phyloP scores from a whole-genome alignment of 257 asterid genomes.

The Penstemon eatonii region DNA sequence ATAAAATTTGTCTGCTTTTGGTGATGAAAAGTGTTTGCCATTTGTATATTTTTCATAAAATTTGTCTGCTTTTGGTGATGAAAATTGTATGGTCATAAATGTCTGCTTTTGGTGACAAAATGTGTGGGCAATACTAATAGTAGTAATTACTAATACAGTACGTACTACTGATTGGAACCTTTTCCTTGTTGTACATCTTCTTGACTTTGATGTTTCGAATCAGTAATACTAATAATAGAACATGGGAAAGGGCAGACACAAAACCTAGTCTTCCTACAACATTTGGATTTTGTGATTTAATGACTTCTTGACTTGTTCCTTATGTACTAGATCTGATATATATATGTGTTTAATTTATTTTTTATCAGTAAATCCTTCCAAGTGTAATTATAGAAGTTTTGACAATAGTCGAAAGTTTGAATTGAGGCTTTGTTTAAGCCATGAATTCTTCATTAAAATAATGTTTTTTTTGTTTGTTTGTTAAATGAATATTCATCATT shows the following conservation, averaged over 20 bases:
- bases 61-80: neutral
- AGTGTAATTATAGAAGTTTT: no score
- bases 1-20: slow-evolving; percentile 13
- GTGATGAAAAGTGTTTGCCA: neutral
- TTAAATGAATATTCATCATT: no score
- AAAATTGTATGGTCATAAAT: neutral
- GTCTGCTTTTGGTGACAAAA: slow-evolving; percentile 14
- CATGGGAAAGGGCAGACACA: slow-evolving; percentile 18
- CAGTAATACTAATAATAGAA: neutral
- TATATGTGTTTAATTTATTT: no score
- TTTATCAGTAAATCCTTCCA: no score
- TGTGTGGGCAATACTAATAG: slow-evolving; percentile 4
- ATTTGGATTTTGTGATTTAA: no score
- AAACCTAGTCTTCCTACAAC: neutral
- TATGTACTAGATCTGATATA: no score
- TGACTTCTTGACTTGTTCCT: no score
- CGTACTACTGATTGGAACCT: slow-evolving; percentile 1
- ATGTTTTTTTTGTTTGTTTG: no score
- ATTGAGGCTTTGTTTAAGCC: no score
- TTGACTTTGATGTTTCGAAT: slow-evolving; percentile 16
- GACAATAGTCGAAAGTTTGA: no score
- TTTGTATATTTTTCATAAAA: slow-evolving; percentile 18
- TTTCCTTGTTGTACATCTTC: slow-evolving; percentile 6
- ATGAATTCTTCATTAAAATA: no score
- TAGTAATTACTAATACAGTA: neutral